Base-by-base conservation (phyloP, 2,329 filamentous ascomycete species). In the Escovopsis sp. region DNA sequence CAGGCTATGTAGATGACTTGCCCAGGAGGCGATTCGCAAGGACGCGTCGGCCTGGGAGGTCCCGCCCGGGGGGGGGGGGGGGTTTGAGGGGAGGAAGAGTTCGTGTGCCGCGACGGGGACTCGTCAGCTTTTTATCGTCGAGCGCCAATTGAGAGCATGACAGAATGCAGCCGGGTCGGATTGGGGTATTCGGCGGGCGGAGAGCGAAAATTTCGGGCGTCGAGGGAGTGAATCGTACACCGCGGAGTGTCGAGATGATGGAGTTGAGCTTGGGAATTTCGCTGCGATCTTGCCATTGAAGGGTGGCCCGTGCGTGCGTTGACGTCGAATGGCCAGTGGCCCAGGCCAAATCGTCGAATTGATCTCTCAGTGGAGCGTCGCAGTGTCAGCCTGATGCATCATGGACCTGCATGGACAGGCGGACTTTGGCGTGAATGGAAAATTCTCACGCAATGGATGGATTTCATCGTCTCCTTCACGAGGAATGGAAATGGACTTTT, bases 271-370 rank as follows among this genome's bases (percentile, higher is more conserved):
- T 4, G 35, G 28, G 28, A 37, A 37, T 19, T 37, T 23, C 35
- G 23, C 23, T 12, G 12, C 18, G 15, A 23, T 11, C 35, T 37
- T 37, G 35, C 18, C 35, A 37, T 32, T 32, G 28, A 32, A 32
- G 8, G 18, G 9, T 37, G 35, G 35, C 23, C 35, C 35, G 41
- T 41, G 23, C 48, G 33, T 39, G 40, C 26, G 44, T 45, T 15
- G 35, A 37, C 35, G 18, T 11, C 23, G 34, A n/a, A 15, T 36
- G 34, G 34, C 19, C 15, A 15, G 15, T 36, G 34, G 34, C 19
- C n/a, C n/a, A 36, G n/a, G n/a, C 19, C 10, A 36, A 23, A 23
- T 6, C 2, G 23, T 44, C 32, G 49, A 47, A 43, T 39, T 30
- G 41, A 43, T 46, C 33, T 23, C 28, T 32, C 28, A 32, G 28